Conservation (phyloP, 495 filamentous ascomycete genomes). For the Aspergillus nanangensis region DNA sequence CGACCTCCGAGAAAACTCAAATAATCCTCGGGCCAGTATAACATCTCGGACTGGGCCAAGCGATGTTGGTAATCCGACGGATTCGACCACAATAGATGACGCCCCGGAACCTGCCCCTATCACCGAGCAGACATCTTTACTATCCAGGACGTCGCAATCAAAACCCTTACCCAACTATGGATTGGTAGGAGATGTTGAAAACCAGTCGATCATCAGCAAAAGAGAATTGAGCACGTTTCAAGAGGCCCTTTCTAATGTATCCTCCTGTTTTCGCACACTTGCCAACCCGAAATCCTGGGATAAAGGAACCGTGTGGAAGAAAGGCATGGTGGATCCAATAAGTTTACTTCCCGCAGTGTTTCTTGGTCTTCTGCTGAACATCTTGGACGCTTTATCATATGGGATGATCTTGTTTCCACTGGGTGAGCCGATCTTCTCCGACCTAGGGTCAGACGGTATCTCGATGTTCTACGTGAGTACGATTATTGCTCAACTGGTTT, state of each 20-base stretch:
- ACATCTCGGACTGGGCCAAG: too few relatives aligned
- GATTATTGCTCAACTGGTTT: constrained; percentile 90
- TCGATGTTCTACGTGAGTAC: constrained; percentile 99
- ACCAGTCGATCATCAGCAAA: constrained; percentile 17
- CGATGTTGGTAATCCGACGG: too few relatives aligned
- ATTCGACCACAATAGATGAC: neutral
- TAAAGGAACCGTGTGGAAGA: constrained; percentile 55
- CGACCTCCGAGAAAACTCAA: constrained; percentile 39
- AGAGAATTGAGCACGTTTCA: constrained; percentile 13
- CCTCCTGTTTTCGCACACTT: constrained; percentile 21
- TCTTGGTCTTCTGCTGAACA: constrained; percentile 83
- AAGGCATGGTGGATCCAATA: constrained; percentile 60
- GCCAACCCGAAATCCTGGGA: constrained; percentile 70
- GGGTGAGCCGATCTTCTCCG: constrained; percentile 74
- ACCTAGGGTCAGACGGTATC: constrained; percentile 85
- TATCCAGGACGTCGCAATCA: constrained; percentile 28
- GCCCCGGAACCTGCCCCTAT: constrained; percentile 7
- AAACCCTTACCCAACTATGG: constrained; percentile 25
- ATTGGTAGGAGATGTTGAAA: constrained; percentile 33
- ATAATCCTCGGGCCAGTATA: constrained; percentile 22
- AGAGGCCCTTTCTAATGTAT: constrained; percentile 19
- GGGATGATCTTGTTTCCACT: constrained; percentile 96
- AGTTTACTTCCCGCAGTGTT: constrained; percentile 77
- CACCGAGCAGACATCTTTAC: constrained; percentile 41
- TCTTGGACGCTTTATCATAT: constrained; percentile 92